Base-by-base conservation (phyloP, 1,284 basidiomycete genomes). In the Thelephora terrestris region DNA sequence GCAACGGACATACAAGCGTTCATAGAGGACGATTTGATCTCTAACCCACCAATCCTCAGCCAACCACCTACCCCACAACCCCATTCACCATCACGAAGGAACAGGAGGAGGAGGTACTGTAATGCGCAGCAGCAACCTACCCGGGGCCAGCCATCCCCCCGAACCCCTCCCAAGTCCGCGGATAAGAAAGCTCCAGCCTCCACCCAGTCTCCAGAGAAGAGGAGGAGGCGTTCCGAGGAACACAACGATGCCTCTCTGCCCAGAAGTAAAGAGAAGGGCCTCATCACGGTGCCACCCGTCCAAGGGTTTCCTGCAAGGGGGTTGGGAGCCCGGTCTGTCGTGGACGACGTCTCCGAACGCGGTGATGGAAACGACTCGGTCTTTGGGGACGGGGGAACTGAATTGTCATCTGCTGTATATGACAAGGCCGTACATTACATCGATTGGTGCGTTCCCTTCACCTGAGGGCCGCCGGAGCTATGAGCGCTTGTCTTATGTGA, bases 261-360 rank as follows among this genome's bases (percentile, higher is more conserved):
- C n/a, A 42, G 47, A 40, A 35, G 45, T 44, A 24, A 47, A 47
- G 20, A 32, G 48, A 7, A 32, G 29, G 29, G 3, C 29, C 29
- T 32, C 29, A 32, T 32, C 29, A 12, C 14, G 7, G 29, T 10
- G 14, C 29, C 29, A 32, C 12, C 29, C 12, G 12, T 12, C 29
- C 29, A 6, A 7, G 27, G 12, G n/a, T 21, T 17, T 20, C 4
- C 37, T 18, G 2, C 24, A 43, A 47, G 17, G 40, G 62, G 67
- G 12, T 49, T 67, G 17, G 64, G 64, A 25, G 55, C 59, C 47
- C 54, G 74, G 7, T 67, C 71, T 5, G 68, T 76, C 48, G 75
- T 76, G 6, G 74, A 79, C 53, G 75, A 77, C 55, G 60, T 73
- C 35, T 76, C 75, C 10, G 73, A 76, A 56, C 58, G 59, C 23